Evolutionary conservation across 208 protist genomes (phyloP).

Genomic region (Leishmania mexicana): DNA sequence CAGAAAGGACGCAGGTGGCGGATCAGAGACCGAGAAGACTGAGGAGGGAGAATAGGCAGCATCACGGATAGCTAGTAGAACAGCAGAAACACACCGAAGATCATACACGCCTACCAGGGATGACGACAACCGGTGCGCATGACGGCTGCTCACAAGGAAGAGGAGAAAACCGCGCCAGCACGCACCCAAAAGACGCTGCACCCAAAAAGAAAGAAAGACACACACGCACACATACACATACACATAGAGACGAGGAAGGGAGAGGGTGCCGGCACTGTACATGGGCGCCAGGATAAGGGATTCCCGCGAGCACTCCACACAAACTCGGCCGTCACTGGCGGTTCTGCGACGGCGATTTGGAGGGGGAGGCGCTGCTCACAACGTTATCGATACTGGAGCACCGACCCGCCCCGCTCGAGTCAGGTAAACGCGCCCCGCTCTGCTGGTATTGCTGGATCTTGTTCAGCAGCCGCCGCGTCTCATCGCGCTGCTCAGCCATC

Average conservation of each 20-base stretch:
- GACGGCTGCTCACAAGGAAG: neutral
- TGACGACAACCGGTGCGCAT: neutral
- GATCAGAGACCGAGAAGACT: neutral
- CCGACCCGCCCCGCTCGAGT: neutral
- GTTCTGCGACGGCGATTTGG: neutral
- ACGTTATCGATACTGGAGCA: neutral
- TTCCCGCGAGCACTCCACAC: neutral
- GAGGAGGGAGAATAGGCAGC: neutral
- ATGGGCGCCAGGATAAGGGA: neutral
- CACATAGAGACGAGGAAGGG: neutral
- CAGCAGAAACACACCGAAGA: neutral
- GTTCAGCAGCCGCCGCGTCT: constrained; percentile 29
- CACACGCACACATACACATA: neutral
- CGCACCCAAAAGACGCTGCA: neutral
- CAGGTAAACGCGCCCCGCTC: neutral
- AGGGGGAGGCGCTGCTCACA: constrained; percentile 12
- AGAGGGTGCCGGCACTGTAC: neutral
- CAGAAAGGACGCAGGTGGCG: neutral
- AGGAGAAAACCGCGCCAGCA: neutral
- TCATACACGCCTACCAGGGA: neutral
- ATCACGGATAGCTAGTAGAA: neutral
- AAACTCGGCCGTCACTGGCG: neutral
- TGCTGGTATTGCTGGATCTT: constrained; percentile 34
- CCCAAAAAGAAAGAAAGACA: neutral
- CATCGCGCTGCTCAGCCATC: constrained; percentile 30